Evolutionary conservation across 495 filamentous ascomycete species (phyloP).

Genomic region (Aspergillus ellipticus): DNA sequence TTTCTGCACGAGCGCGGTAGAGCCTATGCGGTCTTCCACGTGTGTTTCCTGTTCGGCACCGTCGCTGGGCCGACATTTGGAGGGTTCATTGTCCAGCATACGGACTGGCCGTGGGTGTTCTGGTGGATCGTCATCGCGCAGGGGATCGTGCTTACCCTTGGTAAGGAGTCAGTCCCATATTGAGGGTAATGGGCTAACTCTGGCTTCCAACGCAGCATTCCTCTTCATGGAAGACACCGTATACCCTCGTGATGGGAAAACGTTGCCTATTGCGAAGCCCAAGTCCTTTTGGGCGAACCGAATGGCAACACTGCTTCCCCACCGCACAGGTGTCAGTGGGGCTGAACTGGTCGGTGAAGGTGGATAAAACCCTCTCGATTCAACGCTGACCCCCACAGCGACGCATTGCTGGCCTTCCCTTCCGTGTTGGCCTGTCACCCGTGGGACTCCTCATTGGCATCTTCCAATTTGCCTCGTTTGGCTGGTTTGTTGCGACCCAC

Average conservation of each 20-base stretch:
- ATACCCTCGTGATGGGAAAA: constrained; percentile 6
- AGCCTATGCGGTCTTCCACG: constrained; percentile 32
- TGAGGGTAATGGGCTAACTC: background rate
- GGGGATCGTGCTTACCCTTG: constrained; percentile 23
- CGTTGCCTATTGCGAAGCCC: background rate
- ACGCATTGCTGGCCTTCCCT: constrained; percentile 18
- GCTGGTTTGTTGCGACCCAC: constrained; percentile 32
- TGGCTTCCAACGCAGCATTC: constrained; percentile 11
- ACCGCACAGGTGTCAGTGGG: background rate
- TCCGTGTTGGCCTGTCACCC: constrained; percentile 31
- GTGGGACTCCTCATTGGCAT: constrained; percentile 24
- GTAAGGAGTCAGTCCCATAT: background rate
- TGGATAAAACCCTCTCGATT: background rate
- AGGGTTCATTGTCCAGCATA: constrained; percentile 30
- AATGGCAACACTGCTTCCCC: constrained; percentile 17
- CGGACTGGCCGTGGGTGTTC: constrained; percentile 32
- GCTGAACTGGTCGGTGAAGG: background rate
- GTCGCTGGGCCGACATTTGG: constrained; percentile 32
- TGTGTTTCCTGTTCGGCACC: constrained; percentile 14
- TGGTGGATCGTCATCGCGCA: constrained; percentile 39
- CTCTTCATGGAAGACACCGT: constrained; percentile 37
- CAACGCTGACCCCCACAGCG: background rate
- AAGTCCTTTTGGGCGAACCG: constrained; percentile 25
- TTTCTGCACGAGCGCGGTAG: constrained; percentile 30
- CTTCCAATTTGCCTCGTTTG: constrained; percentile 30